phyloP scores from a whole-genome alignment of 2,329 filamentous ascomycete genomes.

The Claviceps quebecensis region DNA sequence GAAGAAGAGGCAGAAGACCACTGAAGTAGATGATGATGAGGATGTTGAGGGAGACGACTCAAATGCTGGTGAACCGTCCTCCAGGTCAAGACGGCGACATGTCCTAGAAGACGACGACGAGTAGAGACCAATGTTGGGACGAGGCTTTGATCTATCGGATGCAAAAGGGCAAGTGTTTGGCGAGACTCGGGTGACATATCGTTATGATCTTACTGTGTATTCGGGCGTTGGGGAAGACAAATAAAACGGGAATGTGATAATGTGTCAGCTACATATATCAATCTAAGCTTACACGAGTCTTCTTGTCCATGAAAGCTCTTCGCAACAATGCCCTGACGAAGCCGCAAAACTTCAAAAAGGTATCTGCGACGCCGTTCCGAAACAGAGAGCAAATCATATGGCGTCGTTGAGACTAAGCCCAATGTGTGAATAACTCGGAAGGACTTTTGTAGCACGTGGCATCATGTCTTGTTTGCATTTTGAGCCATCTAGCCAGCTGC shows the following conservation, averaged over 20 bases:
- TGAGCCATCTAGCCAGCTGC: too few relatives aligned
- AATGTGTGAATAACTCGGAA: too few relatives aligned
- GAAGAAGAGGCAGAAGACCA: slow-evolving; percentile 37
- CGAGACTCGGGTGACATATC: background rate
- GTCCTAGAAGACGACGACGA: slow-evolving; percentile 39
- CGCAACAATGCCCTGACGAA: too few relatives aligned
- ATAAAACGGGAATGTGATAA: background rate
- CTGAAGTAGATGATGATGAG: slow-evolving; percentile 31
- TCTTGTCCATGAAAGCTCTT: too few relatives aligned
- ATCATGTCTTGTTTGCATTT: too few relatives aligned
- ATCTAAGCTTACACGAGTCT: too few relatives aligned
- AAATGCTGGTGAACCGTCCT: slow-evolving; percentile 27
- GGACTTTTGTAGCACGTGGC: too few relatives aligned
- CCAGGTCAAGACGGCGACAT: slow-evolving; percentile 37
- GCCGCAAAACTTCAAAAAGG: too few relatives aligned
- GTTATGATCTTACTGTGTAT: background rate
- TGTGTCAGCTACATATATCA: background rate
- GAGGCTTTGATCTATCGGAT: background rate
- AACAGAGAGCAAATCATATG: too few relatives aligned
- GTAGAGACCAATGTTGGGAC: background rate
- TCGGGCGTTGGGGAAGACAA: background rate
- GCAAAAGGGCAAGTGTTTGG: background rate
- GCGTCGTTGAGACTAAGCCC: too few relatives aligned
- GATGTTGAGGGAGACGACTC: slow-evolving; percentile 43
- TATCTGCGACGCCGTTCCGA: too few relatives aligned